Evolutionary conservation across 495 filamentous ascomycete genomes (phyloP), one percentile per base, ranked within the genome.

Genomic region (Penicillium chermesinum): DNA sequence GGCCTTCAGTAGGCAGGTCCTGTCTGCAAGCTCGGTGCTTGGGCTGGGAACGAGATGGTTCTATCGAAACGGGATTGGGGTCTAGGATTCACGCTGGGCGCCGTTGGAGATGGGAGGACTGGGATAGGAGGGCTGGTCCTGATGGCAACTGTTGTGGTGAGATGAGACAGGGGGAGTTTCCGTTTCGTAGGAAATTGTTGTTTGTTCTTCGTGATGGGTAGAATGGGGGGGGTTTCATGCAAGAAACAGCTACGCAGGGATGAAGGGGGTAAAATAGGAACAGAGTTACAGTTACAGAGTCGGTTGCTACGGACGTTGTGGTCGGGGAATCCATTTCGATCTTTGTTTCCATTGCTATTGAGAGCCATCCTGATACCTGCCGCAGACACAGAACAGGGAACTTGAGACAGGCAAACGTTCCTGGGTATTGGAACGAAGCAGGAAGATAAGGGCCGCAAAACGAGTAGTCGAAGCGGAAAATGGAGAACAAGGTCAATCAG

Each of bases 331-430:
- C 19, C 41, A 44, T 27, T 44, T 51, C 39, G 44, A 39, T 39
- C 16, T 39, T 20, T 30, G 25, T 36, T 27, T 58, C 39, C 39
- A 51, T 58, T 58, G 44, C 40, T 52, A 34, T 34, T 37, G 52
- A 46, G 46, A 51, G 50, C 53, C 50, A 50, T 50, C 52, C 49
- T 51, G 44, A 48, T 47, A 54, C 49, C 51, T 50, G 46, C 50
- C n/a, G n/a, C n/a, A n/a, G n/a, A n/a, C n/a, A n/a, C n/a, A n/a
- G n/a, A n/a, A n/a, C n/a, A n/a, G 51, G 49, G 50, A 47, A 58
- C 52, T 58, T 55, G 51, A 58, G 59, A 60, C 54, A 57, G 51
- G 50, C 57, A 48, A 51, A 41, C 35, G 32, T 42, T 54, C 54
- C 44, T 48, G 53, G 57, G 53, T 52, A 54, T 54, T 48, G 48